Evolutionary conservation across 208 protist genomes (phyloP), one percentile per base, ranked within the genome.

Genomic region (Wallacemonas collosoma): DNA sequence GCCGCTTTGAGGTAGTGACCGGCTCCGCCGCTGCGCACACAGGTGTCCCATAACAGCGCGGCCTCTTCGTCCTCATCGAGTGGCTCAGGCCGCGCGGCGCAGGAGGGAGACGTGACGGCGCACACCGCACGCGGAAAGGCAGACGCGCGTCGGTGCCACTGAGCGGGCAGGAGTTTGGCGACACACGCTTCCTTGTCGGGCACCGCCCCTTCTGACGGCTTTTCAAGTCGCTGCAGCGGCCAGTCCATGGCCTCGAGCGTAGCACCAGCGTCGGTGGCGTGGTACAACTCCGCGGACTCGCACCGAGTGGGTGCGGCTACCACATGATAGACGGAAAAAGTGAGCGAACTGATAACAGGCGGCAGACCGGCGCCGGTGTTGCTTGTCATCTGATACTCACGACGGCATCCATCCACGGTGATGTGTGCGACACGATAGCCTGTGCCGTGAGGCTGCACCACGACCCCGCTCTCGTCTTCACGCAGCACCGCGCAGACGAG

Each of bases 381-480:
- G 7, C 60, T 15, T 41, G 40, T 79, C 15, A 88, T 69, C 36
- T 81, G 78, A 48, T 90, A 89, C 47, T 57, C 40, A 15, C 73
- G 58, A 14, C 75, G 45, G 4, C 17, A 56, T 48, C 79, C 79
- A 56, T 83, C 78, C 11, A 74, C 53, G 7, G 85, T 87, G 45
- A 68, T 75, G 68, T 95, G 90, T 56, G 62, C 63, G 7, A 93
- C 68, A 3, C 79, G 79, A 70, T 91, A 93, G 45, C 81, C 85
- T 3, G 76, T 40, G 2, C 72, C 76, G 6, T 83, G 73, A 7
- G 88, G 72, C 9, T 70, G 48, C 26, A 77, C 74, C 9, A 72
- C 44, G 40, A 89, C 67, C 2, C 77, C 73, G 39, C 88, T 94
- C 57, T 77, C 85, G 61, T 95, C 91, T 68, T 95, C 91, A 1